Conservation (phyloP, 2,329 filamentous ascomycete genomes). For the Penicillium oxalicum region DNA sequence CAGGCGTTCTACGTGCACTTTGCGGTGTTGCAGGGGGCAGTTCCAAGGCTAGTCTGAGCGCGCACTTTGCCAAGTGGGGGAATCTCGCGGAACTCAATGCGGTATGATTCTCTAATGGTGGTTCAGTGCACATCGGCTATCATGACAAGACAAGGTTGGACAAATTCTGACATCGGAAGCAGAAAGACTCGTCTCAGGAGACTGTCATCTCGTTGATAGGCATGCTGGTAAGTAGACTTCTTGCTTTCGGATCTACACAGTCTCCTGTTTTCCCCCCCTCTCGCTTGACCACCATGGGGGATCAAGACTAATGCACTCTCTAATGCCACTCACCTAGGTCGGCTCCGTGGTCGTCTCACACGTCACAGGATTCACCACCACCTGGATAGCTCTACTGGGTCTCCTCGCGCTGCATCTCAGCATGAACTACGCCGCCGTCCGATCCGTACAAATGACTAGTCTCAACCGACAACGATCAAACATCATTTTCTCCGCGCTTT, state of each 20-base stretch:
- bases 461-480: slow-evolving; percentile 83
- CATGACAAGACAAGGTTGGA: too few relatives aligned
- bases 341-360: slow-evolving; percentile 75
- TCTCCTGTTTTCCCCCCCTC: too few relatives aligned
- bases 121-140: too few relatives aligned
- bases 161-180: slow-evolving; percentile 6
- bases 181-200: slow-evolving; percentile 90
- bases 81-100: slow-evolving; percentile 93
- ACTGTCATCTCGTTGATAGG: slow-evolving; percentile 85
- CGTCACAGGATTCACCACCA: slow-evolving; percentile 64
- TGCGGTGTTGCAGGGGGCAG: slow-evolving; percentile 89
- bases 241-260: background rate
- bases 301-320: background rate
- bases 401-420: slow-evolving; percentile 71
- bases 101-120: slow-evolving; percentile 36
- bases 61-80: slow-evolving; percentile 81
- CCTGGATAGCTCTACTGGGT: slow-evolving; percentile 65
- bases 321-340: slow-evolving; percentile 35
- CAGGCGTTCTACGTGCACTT: slow-evolving; percentile 59
- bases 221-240: slow-evolving; percentile 57
- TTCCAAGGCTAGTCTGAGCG: slow-evolving; percentile 82
- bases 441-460: slow-evolving; percentile 73
- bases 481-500: slow-evolving; percentile 61
- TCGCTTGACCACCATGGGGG: too few relatives aligned
- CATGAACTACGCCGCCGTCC: slow-evolving; percentile 82